A percentile compares a stretch with the other conserved stretches of the same genome.
These are phyloP conservation scores for Penicillium sp. DNA, from an alignment of 2,329 filamentous ascomycete species.

Conservation along the genomic window DNA sequence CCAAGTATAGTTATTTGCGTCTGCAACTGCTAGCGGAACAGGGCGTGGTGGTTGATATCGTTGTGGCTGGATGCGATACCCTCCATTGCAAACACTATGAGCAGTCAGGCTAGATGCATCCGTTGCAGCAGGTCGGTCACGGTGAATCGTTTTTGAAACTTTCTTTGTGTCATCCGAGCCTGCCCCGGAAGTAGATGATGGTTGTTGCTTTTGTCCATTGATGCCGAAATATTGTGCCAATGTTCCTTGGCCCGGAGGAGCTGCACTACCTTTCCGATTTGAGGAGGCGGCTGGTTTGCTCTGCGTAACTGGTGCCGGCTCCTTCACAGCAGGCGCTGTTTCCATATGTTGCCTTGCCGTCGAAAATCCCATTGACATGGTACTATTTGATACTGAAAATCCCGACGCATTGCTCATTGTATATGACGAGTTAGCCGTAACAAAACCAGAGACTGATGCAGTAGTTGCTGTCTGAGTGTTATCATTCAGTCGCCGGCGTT, in stretches of 20 bases:
- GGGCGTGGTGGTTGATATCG: constrained; percentile 30
- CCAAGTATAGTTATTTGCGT: constrained; percentile 31
- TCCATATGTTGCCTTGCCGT: constrained; percentile 55
- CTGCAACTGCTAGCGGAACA: constrained; percentile 25
- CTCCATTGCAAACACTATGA: constrained; percentile 8
- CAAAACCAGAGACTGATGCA: constrained; percentile 24
- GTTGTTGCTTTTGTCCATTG: constrained; percentile 17
- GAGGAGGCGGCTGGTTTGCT: not conserved
- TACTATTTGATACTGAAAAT: constrained; percentile 35
- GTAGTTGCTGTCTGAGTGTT: constrained; percentile 14
- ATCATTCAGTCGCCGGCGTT: constrained; percentile 26
- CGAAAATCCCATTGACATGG: constrained; percentile 56
- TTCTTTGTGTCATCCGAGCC: not conserved
- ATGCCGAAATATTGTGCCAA: constrained; percentile 52
- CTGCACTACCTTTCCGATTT: constrained; percentile 18
- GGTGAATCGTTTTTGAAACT: not conserved
- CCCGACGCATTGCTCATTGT: constrained; percentile 56
- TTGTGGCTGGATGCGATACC: constrained; percentile 30
- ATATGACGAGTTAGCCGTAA: constrained; percentile 45
- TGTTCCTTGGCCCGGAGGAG: constrained; percentile 44
- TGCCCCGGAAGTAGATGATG: not conserved
- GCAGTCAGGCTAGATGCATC: constrained; percentile 19
- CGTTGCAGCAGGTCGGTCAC: not conserved
- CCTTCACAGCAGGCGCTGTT: constrained; percentile 20
- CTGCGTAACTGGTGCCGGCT: not conserved